Percentiles rank a stretch among this genome's conserved stretches.
Conservation (phyloP, 768 basidiomycete species). For the Suillus subaureus region DNA sequence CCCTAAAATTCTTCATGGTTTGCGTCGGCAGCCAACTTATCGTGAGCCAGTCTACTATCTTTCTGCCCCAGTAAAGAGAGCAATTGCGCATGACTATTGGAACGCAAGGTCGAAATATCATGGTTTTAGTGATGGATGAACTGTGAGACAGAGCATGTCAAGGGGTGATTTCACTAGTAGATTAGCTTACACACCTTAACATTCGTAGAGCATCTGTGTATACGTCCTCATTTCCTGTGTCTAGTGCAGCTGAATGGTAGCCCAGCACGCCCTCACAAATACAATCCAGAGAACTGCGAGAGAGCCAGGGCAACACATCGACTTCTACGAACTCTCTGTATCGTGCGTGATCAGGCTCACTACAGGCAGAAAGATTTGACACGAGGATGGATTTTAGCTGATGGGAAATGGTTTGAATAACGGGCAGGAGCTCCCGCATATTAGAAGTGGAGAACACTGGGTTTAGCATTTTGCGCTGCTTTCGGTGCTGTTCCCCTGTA, state of each 20-base stretch:
- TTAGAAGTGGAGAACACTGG: constrained; percentile 10
- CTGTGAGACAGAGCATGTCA: not conserved
- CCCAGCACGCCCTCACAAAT: constrained; percentile 26
- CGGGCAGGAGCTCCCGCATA: constrained; percentile 11
- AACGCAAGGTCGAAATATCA: constrained; percentile 21
- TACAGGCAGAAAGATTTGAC: not conserved
- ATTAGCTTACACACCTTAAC: constrained; percentile 22
- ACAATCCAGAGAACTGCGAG: constrained; percentile 26
- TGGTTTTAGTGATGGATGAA: not conserved
- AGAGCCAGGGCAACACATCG: constrained; percentile 28
- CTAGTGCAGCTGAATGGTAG: constrained; percentile 22
- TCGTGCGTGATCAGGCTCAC: not conserved
- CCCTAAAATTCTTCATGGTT: not conserved
- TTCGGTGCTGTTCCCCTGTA: constrained; percentile 10
- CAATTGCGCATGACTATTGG: constrained; percentile 19
- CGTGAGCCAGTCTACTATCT: constrained; percentile 23
- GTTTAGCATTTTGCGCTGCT: constrained; percentile 13
- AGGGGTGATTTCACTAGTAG: not conserved
- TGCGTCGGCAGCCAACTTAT: constrained; percentile 11
- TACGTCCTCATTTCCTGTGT: constrained; percentile 14
- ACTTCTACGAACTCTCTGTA: constrained; percentile 15
- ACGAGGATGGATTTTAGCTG: constrained; percentile 1
- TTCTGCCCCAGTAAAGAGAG: constrained; percentile 16
- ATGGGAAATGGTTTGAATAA: constrained; percentile 2
- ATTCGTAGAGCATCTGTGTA: constrained; percentile 21